Base-by-base conservation (phyloP, 1,284 basidiomycete genomes). In the Pulveroboletus sp. region DNA sequence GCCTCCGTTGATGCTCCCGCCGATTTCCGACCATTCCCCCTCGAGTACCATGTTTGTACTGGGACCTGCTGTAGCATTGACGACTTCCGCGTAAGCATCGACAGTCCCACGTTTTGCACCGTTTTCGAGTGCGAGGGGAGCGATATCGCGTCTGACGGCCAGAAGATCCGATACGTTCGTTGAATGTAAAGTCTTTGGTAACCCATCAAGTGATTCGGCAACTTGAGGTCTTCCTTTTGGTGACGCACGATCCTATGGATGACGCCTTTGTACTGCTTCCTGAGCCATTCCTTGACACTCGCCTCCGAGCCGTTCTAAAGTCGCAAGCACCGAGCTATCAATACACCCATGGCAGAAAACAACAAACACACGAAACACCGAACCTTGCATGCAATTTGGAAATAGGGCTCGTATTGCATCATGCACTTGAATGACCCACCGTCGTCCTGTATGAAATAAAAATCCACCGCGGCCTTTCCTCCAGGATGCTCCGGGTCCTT, bases 81-180 rank as follows among this genome's bases (percentile, higher is more conserved):
- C 86, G n/a, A 98, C 94, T 65, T 99, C 96, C 4, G 97, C 96
- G 69, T 99, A 99, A 1, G 95, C 95, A 71, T 99, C 97, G 13
- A 99, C 89, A 0, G 97, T 96, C 62, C 92, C 89, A 29, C 95
- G 85, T 74, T 96, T 97, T n/a, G 93, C 89, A 48, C 91, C 84
- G 63, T 98, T 99, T 44, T 90, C 84, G 29, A 88, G 81, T 0
- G 95, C 96, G 29, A 99, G 82, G 2, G 96, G 95, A 54, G 95
- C 79, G 39, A 99, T 76, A 50, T 99, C 96, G 49, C 91, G 83
- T 50, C 95, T 83, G 21, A 98, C 93, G 0, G 83, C 71, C 54
- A 98, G 84, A 4, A 99, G 84, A 69, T 99, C 96, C 3, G 91
- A 85, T 13, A 98, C 89, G 69, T 98, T 99, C 62, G 83, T 68